Conservation (phyloP, 2,329 filamentous ascomycete genomes). For the Apiospora pterosperma region DNA sequence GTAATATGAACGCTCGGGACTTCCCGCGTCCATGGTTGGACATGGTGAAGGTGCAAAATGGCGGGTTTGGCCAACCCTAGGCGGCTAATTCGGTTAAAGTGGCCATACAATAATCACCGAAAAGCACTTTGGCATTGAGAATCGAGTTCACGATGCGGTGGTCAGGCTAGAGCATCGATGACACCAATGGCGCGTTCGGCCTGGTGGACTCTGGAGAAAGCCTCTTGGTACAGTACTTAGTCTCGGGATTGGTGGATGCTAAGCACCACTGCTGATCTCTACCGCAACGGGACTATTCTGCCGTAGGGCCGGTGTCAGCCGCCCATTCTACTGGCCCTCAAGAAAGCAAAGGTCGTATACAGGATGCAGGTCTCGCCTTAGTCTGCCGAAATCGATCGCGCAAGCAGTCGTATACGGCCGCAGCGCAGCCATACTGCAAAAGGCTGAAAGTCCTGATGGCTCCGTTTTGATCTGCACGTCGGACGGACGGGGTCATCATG, state of each 20-base stretch:
- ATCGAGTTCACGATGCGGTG: neutral
- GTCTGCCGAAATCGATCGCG: neutral
- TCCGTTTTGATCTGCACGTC: neutral
- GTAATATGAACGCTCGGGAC: neutral
- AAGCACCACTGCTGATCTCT: neutral
- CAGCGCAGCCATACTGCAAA: neutral
- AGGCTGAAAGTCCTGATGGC: neutral
- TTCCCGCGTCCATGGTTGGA: neutral
- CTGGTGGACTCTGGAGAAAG: neutral
- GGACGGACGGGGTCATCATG: neutral
- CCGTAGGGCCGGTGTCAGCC: neutral
- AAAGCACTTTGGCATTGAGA: neutral
- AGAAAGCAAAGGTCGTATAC: neutral
- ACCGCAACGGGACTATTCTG: neutral
- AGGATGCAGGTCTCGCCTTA: neutral
- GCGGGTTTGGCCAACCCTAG: neutral
- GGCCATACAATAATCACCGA: neutral
- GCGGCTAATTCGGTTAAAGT: constrained; percentile 5
- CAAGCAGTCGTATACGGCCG: neutral
- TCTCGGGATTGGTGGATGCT: neutral
- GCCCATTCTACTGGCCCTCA: neutral
- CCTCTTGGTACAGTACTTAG: neutral
- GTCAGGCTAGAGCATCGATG: neutral
- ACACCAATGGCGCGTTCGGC: neutral
- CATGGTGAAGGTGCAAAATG: neutral